These are phyloP conservation scores for Cyclocybe cylindracea DNA, from an alignment of 768 basidiomycete genomes.

Conservation along the genomic window DNA sequence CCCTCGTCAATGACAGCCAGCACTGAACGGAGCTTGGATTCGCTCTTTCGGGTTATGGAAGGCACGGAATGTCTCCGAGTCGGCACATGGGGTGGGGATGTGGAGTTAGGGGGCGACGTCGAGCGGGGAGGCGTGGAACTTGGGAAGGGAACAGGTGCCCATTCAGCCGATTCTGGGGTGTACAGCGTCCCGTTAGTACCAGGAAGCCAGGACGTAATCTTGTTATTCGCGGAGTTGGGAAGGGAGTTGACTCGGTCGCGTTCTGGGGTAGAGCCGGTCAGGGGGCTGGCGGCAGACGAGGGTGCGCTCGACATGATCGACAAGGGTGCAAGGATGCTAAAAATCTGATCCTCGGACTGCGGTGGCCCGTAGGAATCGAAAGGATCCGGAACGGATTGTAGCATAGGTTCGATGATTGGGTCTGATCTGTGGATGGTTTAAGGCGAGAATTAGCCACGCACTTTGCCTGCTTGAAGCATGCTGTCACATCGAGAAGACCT, in stretches of 20 bases:
- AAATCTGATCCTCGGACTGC: constrained; percentile 87
- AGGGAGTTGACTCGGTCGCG: constrained; percentile 32
- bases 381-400: constrained; percentile 88
- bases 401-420: constrained; percentile 87
- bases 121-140: constrained; percentile 50
- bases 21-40: constrained; percentile 72
- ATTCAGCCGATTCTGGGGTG: constrained; percentile 54
- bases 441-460: constrained; percentile 6
- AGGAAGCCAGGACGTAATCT: constrained; percentile 48
- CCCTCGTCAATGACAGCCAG: constrained; percentile 72
- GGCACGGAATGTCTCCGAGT: constrained; percentile 57
- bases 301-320: constrained; percentile 63
- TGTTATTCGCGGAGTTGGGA: constrained; percentile 28
- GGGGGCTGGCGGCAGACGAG: constrained; percentile 62
- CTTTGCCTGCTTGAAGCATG: not conserved
- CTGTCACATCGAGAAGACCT: constrained; percentile 35
- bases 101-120: constrained; percentile 45
- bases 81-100: constrained; percentile 40
- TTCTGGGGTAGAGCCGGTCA: constrained; percentile 49
- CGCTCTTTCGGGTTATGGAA: constrained; percentile 49
- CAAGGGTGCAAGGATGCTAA: constrained; percentile 87
- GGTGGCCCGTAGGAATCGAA: constrained; percentile 91
- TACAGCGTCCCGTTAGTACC: constrained; percentile 44
- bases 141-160: constrained; percentile 50
- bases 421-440: constrained; percentile 58